Conservation (phyloP, 768 basidiomycete species). For the Artomyces pyxidatus region DNA sequence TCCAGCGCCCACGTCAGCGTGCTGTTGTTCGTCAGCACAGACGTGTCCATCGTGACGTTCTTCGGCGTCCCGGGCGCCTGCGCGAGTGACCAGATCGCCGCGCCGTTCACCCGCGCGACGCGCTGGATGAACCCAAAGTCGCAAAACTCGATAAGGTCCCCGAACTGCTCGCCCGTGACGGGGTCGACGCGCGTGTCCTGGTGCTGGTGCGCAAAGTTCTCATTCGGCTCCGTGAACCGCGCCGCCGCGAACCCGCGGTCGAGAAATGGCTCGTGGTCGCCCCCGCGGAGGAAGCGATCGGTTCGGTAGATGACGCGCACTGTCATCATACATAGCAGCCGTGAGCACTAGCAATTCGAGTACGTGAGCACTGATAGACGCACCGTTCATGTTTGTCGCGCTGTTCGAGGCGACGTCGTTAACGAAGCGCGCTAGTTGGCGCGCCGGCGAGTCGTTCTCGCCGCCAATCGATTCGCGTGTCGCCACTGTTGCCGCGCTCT, state of each 20-base stretch:
- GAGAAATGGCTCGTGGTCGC: slow-evolving; percentile 46
- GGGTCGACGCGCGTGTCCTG: slow-evolving; percentile 41
- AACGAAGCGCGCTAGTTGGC: slow-evolving; percentile 43
- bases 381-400: slow-evolving; percentile 43
- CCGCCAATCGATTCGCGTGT: slow-evolving; percentile 35
- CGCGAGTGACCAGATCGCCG: slow-evolving; percentile 46
- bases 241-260: slow-evolving; percentile 42
- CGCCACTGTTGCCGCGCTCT: slow-evolving; percentile 29
- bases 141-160: slow-evolving; percentile 44
- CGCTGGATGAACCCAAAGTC: slow-evolving; percentile 46
- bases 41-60: slow-evolving; percentile 37
- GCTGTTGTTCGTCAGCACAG: slow-evolving; percentile 45
- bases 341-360: not conserved
- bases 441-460: slow-evolving; percentile 46
- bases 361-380: slow-evolving; percentile 9
- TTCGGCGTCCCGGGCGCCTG: slow-evolving; percentile 47
- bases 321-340: too few relatives aligned
- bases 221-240: slow-evolving; percentile 48
- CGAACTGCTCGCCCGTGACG: slow-evolving; percentile 43
- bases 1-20: slow-evolving; percentile 40
- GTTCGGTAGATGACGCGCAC: slow-evolving; percentile 44
- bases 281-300: slow-evolving; percentile 49
- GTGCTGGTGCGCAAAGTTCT: slow-evolving; percentile 52
- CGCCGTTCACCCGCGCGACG: slow-evolving; percentile 44
- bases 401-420: slow-evolving; percentile 42